A percentile compares a stretch with the other conserved stretches of the same genome.
phyloP scores from a whole-genome alignment of 495 filamentous ascomycete genomes.

The Penicillium chermesinum region DNA sequence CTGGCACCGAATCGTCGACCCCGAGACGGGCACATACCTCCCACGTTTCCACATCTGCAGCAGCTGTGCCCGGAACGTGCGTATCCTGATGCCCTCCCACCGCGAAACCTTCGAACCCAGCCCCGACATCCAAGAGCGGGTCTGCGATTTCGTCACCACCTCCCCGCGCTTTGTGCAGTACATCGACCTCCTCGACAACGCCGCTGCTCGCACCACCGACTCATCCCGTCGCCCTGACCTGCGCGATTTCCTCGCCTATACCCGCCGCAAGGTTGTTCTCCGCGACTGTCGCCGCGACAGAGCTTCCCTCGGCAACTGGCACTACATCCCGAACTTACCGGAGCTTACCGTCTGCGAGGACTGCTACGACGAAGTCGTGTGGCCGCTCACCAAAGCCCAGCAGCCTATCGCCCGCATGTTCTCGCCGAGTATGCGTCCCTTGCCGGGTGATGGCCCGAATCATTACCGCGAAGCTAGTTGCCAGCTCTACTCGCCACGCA shows the following conservation, averaged over 20 bases:
- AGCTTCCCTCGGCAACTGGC: constrained; percentile 48
- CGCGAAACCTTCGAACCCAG: constrained; percentile 43
- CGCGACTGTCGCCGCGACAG: constrained; percentile 53
- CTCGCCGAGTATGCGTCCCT: constrained; percentile 36
- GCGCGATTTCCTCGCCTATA: constrained; percentile 45
- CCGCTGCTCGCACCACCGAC: constrained; percentile 42
- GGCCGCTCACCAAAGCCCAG: constrained; percentile 51
- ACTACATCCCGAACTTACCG: constrained; percentile 57
- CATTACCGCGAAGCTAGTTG: constrained; percentile 52
- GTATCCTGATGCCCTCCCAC: constrained; percentile 46
- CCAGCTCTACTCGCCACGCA: constrained; percentile 70
- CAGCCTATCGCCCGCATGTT: constrained; percentile 55
- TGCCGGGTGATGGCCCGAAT: constrained; percentile 43
- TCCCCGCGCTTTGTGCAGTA: constrained; percentile 54
- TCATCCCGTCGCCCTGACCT: constrained; percentile 40
- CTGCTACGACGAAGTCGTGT: constrained; percentile 65
- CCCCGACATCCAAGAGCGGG: constrained; percentile 24
- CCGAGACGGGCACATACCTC: constrained; percentile 44
- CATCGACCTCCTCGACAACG: constrained; percentile 55
- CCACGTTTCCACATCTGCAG: constrained; percentile 54
- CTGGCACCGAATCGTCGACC: constrained; percentile 59
- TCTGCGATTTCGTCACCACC: constrained; percentile 48
- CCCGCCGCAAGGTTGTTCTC: constrained; percentile 44
- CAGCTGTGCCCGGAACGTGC: constrained; percentile 48
- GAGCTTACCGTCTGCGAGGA: constrained; percentile 66